Base-by-base conservation (phyloP, 768 basidiomycete species). In the Filobasidium floriforme region DNA sequence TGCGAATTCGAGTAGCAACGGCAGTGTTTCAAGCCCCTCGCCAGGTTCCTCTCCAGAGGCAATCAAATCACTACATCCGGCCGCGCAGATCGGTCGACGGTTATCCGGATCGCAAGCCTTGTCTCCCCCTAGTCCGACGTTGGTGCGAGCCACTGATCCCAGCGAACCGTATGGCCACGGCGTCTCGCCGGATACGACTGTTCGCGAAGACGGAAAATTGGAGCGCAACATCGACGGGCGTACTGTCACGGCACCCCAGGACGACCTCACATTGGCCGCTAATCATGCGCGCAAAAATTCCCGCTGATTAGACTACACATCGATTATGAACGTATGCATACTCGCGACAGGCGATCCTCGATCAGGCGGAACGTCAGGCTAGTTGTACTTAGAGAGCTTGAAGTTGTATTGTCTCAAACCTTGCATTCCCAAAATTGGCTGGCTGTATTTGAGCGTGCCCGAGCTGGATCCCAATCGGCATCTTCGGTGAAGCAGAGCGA, bases 81-180 rank as follows among this genome's bases (percentile, higher is more conserved):
- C 70, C 3, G 55, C 65, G 22, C 69, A 64, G 29, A 68, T 72
- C 55, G 64, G 62, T 5, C 59, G 65, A 41, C 44, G 49, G 9
- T 41, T 40, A 10, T 66, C 65, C 3, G 1, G 59, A 32, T 63
- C 62, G 44, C 44, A 60, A 15, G 73, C 69, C 12, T 72, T 76
- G n/a, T 77, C 76, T 0, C 77, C 77, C 1, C 75, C 76, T 1
- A 77, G 77, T 60, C 67, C 76, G 1, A 67, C 71, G 18, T 61
- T 80, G n/a, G 63, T 75, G 14, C 61, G 69, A 1, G 74, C 76
- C 1, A 70, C 75, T 1, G 62, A 71, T 5, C 61, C 69, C 12
- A 70, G 73, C 7, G 70, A 69, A 52, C 79, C 77, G 0, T 65
- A 77, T 0, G 79, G 79, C 24, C 79, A 75, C 1, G 79, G 79